Conservation (phyloP, 2,329 filamentous ascomycete species). For the Furcasterigmium furcatum region DNA sequence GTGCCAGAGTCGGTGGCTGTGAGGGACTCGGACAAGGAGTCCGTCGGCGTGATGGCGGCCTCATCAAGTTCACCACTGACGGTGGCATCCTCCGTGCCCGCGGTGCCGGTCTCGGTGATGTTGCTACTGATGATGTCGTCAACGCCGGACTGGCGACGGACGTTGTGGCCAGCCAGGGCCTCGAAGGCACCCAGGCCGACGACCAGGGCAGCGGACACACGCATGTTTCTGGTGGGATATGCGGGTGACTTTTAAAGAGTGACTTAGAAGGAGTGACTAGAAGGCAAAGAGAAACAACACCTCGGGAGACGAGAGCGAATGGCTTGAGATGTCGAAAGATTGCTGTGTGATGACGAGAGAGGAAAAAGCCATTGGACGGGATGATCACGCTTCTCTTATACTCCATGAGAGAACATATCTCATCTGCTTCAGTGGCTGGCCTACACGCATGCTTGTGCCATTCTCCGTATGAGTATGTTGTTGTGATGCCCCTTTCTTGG, state of each 20-base stretch:
- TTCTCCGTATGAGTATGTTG: no score
- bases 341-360: conserved; percentile 4
- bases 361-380: background rate
- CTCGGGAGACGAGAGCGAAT: background rate
- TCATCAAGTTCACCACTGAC: no score
- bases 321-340: conserved; percentile 1
- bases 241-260: conserved; percentile 3
- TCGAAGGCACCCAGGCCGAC: conserved; percentile 1
- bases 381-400: conserved; percentile 1
- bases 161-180: background rate
- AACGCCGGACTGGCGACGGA: background rate
- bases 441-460: no score
- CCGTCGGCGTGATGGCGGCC: no score
- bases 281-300: conserved; percentile 1
- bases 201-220: conserved; percentile 1
- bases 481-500: no score
- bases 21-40: background rate
- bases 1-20: background rate
- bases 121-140: background rate
- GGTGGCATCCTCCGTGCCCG: background rate
- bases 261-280: conserved; percentile 2
- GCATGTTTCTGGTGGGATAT: conserved; percentile 1
- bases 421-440: no score
- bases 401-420: background rate
- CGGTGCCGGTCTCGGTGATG: background rate